phyloP scores from a whole-genome alignment of 441 rosid species.

The Jatropha multifida region DNA sequence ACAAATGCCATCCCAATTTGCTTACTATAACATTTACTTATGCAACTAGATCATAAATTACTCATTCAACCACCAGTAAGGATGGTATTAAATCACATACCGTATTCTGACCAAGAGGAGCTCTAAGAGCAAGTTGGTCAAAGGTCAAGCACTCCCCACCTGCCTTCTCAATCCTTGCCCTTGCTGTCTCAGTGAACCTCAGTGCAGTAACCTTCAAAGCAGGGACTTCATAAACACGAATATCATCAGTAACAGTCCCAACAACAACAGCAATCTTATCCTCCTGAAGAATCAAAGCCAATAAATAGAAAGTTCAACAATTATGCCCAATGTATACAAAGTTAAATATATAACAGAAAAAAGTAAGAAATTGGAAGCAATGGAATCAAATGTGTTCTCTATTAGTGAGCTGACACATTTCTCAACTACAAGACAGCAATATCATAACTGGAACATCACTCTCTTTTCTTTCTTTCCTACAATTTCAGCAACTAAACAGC shows the following conservation, averaged over 20 bases:
- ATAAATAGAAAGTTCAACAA: background rate
- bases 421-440: too few relatives aligned
- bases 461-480: too few relatives aligned
- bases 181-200: constrained; percentile 82
- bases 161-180: constrained; percentile 88
- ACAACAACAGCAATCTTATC: constrained; percentile 81
- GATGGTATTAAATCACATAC: constrained; percentile 27
- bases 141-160: constrained; percentile 95
- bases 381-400: too few relatives aligned
- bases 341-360: background rate
- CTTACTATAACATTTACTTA: background rate
- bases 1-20: background rate
- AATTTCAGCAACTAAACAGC: too few relatives aligned
- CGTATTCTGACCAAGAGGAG: constrained; percentile 94
- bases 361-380: too few relatives aligned
- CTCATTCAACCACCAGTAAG: background rate
- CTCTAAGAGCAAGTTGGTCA: constrained; percentile 85
- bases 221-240: constrained; percentile 74
- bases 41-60: background rate
- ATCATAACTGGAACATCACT: too few relatives aligned
- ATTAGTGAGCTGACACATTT: too few relatives aligned
- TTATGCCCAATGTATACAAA: background rate
- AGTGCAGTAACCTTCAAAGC: constrained; percentile 76
- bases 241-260: constrained; percentile 79
- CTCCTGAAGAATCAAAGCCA: constrained; percentile 38